These are phyloP conservation scores for Silene noctiflora DNA, from an alignment of 179 eudicot species.

Conservation along the genomic window DNA sequence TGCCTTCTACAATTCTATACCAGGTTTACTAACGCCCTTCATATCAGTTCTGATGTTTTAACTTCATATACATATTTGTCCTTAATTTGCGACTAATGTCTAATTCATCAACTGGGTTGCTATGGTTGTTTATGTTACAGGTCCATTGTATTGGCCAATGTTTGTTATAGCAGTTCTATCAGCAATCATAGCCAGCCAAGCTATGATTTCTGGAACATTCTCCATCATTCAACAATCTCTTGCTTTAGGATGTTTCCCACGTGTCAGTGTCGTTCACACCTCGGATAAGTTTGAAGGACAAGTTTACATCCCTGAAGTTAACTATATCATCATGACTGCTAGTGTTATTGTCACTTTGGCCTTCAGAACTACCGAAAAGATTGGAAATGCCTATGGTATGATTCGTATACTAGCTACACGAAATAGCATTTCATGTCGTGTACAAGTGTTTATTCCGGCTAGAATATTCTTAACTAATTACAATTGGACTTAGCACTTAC, in stretches of 20 bases:
- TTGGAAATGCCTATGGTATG: conserved; percentile 56
- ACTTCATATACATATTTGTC: too few species aligned
- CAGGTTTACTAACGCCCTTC: conserved; percentile 30
- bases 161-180: conserved; percentile 61
- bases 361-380: conserved; percentile 52
- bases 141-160: conserved; percentile 56
- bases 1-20: conserved; percentile 57
- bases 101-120: not conserved
- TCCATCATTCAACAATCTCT: conserved; percentile 67
- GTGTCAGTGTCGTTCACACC: conserved; percentile 65
- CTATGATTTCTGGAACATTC: conserved; percentile 69
- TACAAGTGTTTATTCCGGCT: too few species aligned
- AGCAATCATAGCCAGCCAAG: conserved; percentile 76
- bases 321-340: conserved; percentile 61
- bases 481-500: too few species aligned
- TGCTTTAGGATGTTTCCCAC: conserved; percentile 65
- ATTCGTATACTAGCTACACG: too few species aligned
- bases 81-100: too few species aligned
- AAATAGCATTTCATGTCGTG: too few species aligned
- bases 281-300: conserved; percentile 60
- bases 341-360: conserved; percentile 55
- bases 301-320: conserved; percentile 70
- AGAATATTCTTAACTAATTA: too few species aligned
- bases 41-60: too few species aligned
- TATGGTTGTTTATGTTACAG: conserved; percentile 18